phyloP scores from a whole-genome alignment of 2,329 filamentous ascomycete genomes.

The Cladosporium sp. region DNA sequence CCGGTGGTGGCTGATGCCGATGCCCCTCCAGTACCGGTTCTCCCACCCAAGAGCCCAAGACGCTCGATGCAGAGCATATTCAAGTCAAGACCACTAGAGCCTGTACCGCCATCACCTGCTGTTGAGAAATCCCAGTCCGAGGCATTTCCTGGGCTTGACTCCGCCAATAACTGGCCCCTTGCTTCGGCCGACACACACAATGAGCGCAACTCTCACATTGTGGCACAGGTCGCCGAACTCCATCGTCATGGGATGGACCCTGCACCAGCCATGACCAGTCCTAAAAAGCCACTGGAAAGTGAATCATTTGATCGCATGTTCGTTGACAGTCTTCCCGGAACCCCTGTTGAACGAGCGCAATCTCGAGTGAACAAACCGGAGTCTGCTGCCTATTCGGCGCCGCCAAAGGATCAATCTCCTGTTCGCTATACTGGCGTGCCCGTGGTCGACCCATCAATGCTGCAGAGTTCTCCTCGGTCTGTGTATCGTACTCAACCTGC shows the following conservation, averaged over 20 bases:
- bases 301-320: conserved; percentile 31
- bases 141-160: neutral
- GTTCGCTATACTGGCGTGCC: neutral
- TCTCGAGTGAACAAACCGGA: neutral
- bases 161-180: conserved; percentile 6
- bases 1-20: conserved; percentile 4
- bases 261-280: conserved; percentile 3
- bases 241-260: neutral
- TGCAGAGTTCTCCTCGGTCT: neutral
- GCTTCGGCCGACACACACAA: neutral
- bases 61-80: conserved; percentile 1
- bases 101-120: neutral
- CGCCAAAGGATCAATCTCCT: neutral
- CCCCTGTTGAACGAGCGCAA: neutral
- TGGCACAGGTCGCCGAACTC: neutral
- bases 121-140: neutral
- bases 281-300: conserved; percentile 23
- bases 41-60: conserved; percentile 5
- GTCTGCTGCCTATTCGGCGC: neutral
- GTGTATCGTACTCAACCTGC: neutral
- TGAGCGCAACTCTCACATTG: neutral
- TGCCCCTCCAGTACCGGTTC: conserved; percentile 2
- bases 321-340: conserved; percentile 26
- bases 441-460: conserved; percentile 1
- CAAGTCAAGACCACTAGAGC: neutral